Evolutionary conservation across 2,329 filamentous ascomycete genomes (phyloP), one percentile per base, ranked within the genome.

Genomic region (Fusarium poae): DNA sequence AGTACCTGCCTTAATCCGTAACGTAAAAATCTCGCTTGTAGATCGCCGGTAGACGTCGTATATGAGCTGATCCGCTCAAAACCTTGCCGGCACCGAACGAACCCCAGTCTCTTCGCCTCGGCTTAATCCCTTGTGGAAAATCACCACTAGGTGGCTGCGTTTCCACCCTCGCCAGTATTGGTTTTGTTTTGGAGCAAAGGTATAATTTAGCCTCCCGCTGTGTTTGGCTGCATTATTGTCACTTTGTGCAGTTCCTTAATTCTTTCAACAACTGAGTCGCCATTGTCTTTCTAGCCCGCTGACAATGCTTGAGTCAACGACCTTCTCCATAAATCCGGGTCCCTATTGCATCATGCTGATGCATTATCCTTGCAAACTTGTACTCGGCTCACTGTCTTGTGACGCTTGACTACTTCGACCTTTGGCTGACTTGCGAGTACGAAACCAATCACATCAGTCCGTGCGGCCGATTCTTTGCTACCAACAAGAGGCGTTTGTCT

Each of bases 321-420:
- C 56, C 54, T 60, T 64, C 68, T 71, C 71, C 71, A 71, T 66
- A 74, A 73, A 71, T 62, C 48, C 52, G 69, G 62, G 56, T 46
- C 48, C 45, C 46, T 50, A 73, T 74, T 74, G 71, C 72, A 74
- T 74, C 72, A 74, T 67, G 44, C 61, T 74, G 72, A 74, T 74
- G 71, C 59, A 71, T 40, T 49, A 70, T 55, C 70, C 70, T 57
- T 68, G 62, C 46, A 52, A 57, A 53, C 43, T 45, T 68, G 51
- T 52, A 59, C 43, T 70, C 52, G 51, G 45, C 45, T 53, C 48
- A 43, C 34, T 57, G 71, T 74, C 72, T 74, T 73, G 72, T 74
- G 72, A 74, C 67, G 67, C 63, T 65, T 65, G 52, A 61, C 58
- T 62, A 49, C 58, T 55, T 64, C 48, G 35, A 54, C 57, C 54